phyloP scores from a whole-genome alignment of 169 alveolate genomes.

The Plasmodium gaboni region DNA sequence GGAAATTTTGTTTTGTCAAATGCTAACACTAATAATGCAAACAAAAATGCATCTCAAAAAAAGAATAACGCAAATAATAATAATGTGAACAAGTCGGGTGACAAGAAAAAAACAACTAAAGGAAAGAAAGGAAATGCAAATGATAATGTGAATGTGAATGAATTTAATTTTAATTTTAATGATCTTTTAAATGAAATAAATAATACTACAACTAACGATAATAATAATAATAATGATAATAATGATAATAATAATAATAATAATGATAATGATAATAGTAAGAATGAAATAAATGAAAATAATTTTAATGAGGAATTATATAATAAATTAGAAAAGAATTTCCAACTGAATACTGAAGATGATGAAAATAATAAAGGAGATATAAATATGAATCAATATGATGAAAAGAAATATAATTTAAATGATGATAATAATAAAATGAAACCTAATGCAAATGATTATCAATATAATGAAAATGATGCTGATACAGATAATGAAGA shows the following conservation, averaged over 20 bases:
- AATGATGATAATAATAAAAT: constrained; percentile 15
- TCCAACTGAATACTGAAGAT: background rate
- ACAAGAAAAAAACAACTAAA: background rate
- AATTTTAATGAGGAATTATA: constrained; percentile 34
- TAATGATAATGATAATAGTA: background rate
- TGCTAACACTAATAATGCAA: constrained; percentile 3
- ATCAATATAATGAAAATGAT: constrained; percentile 27
- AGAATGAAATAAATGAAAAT: constrained; percentile 12
- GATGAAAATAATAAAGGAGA: constrained; percentile 14
- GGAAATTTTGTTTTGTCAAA: constrained; percentile 14
- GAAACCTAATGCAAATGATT: constrained; percentile 69
- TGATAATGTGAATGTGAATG: background rate
- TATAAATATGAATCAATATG: background rate
- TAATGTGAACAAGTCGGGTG: background rate
- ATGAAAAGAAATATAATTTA: background rate
- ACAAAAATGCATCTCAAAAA: background rate
- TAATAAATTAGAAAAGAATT: constrained; percentile 25
- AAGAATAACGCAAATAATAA: background rate
- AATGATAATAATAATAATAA: background rate
- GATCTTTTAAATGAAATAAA: background rate
- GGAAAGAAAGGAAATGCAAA: background rate
- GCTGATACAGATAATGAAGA: constrained; percentile 28
- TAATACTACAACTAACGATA: background rate
- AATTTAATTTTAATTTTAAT: background rate
- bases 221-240: background rate